Percentiles rank a stretch among this genome's conserved stretches.
Conservation (phyloP, 805 yeast genomes). For the Lipomyces spencermartinsiae region DNA sequence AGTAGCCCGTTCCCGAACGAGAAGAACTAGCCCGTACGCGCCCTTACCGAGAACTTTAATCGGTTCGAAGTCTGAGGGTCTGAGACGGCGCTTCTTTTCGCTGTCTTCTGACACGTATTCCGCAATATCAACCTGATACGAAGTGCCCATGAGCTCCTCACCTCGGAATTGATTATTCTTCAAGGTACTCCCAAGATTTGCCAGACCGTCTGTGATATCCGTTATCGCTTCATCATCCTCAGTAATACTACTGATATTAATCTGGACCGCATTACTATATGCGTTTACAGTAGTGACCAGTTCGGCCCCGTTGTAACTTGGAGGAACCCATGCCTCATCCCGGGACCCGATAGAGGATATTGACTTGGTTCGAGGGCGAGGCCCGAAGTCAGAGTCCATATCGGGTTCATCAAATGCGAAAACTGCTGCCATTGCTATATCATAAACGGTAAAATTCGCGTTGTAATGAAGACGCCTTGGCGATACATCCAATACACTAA, state of each 20-base stretch:
- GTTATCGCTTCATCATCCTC: slow-evolving; percentile 22
- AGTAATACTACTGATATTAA: slow-evolving; percentile 10
- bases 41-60: slow-evolving; percentile 84
- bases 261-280: slow-evolving; percentile 4
- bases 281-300: neutral
- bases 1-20: slow-evolving; percentile 69
- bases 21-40: slow-evolving; percentile 83
- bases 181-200: slow-evolving; percentile 20
- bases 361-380: slow-evolving; percentile 24
- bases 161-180: slow-evolving; percentile 22
- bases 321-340: slow-evolving; percentile 24
- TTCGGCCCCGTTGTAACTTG: slow-evolving; percentile 7
- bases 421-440: slow-evolving; percentile 39
- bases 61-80: slow-evolving; percentile 65
- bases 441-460: neutral
- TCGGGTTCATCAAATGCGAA: slow-evolving; percentile 43
- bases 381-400: slow-evolving; percentile 26
- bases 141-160: slow-evolving; percentile 51
- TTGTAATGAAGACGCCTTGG: neutral
- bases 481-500: neutral
- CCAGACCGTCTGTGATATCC: slow-evolving; percentile 10
- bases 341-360: slow-evolving; percentile 30
- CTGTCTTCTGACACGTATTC: slow-evolving; percentile 47
- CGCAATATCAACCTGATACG: slow-evolving; percentile 58
- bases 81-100: slow-evolving; percentile 24